phyloP scores from a whole-genome alignment of 169 alveolate species.

The Amoebophrya sp. region DNA sequence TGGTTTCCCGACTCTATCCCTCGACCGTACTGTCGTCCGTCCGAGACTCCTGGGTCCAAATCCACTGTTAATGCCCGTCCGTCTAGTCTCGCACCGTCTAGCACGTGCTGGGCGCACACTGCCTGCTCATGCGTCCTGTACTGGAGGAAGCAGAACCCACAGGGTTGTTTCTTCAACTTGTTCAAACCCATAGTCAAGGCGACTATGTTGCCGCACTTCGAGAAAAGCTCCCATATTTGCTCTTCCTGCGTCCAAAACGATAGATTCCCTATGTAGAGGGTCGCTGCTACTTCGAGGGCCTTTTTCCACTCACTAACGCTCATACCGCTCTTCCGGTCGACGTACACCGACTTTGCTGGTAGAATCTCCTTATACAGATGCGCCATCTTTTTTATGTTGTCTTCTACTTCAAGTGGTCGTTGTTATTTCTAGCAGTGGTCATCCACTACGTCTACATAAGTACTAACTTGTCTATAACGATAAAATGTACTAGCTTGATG shows the following conservation, averaged over 20 bases:
- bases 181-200: conserved; percentile 43
- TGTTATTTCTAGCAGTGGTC: no score
- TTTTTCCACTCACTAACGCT: conserved; percentile 38
- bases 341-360: conserved; percentile 32
- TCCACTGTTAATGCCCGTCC: conserved; percentile 34
- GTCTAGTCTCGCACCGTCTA: not conserved
- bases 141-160: conserved; percentile 52
- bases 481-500: no score
- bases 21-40: conserved; percentile 47
- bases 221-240: conserved; percentile 47
- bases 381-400: conserved; percentile 41
- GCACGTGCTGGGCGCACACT: conserved; percentile 23
- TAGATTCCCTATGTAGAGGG: conserved; percentile 48
- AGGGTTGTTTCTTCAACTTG: conserved; percentile 38
- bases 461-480: no score
- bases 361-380: conserved; percentile 38
- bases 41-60: conserved; percentile 42
- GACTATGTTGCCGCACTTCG: conserved; percentile 44
- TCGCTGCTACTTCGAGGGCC: conserved; percentile 42
- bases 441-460: no score
- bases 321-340: conserved; percentile 43
- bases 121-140: conserved; percentile 39
- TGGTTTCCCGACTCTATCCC: conserved; percentile 43
- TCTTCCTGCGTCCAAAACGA: conserved; percentile 48
- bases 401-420: no score